Evolutionary conservation across 129 eudicot genomes (phyloP).

Genomic region (Erigeron canadensis): DNA sequence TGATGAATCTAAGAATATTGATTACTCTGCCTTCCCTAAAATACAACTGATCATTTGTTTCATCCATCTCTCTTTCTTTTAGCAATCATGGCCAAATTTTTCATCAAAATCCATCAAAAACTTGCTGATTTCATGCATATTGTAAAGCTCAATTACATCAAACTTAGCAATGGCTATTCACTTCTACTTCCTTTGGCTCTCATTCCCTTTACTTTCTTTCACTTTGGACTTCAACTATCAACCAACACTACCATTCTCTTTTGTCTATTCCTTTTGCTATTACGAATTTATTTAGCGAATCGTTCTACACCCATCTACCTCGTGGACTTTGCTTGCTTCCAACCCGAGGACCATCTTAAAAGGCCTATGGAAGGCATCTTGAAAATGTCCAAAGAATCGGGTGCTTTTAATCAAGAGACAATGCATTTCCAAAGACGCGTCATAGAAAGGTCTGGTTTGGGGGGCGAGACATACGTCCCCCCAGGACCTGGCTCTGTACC

Average conservation of each 20-base stretch:
- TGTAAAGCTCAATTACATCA: conserved; percentile 21
- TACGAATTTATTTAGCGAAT: background rate
- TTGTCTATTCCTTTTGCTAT: background rate
- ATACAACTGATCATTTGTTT: background rate
- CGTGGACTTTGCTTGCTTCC: conserved; percentile 22
- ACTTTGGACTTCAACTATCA: background rate
- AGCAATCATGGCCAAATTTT: background rate
- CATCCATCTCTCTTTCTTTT: background rate
- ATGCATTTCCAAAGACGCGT: conserved; percentile 14
- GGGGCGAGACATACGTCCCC: conserved; percentile 2
- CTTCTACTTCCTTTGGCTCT: conserved; percentile 15
- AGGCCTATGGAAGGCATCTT: conserved; percentile 1
- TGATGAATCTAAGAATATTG: too few species aligned
- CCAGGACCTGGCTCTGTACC: background rate
- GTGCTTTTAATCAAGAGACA: conserved; percentile 9
- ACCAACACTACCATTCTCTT: conserved; percentile 8
- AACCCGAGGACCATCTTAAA: conserved; percentile 11
- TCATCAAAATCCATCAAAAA: conserved; percentile 17
- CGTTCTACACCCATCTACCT: conserved; percentile 12
- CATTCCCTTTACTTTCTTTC: conserved; percentile 4
- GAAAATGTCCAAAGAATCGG: background rate
- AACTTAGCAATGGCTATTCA: conserved; percentile 16
- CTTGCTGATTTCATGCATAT: conserved; percentile 2
- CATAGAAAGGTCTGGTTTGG: background rate
- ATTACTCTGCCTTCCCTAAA: background rate